These are phyloP conservation scores for Leccinum uliginosum DNA, from an alignment of 768 basidiomycete genomes.

Conservation along the genomic window DNA sequence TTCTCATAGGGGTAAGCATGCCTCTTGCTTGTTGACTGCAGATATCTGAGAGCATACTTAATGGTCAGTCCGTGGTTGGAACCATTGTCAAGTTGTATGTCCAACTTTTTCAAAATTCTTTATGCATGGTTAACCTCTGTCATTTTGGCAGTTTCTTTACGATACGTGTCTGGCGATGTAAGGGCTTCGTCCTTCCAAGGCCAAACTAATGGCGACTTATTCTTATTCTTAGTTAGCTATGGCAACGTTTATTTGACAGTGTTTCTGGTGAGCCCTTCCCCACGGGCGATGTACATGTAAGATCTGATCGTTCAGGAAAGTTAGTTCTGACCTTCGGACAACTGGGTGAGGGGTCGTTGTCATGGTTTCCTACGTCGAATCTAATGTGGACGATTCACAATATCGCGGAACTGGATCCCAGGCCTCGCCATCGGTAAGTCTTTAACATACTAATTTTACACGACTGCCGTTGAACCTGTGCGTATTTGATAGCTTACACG, in stretches of 20 bases:
- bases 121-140: background rate
- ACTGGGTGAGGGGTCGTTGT: conserved; percentile 36
- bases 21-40: background rate
- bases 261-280: conserved; percentile 37
- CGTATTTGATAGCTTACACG: conserved; percentile 37
- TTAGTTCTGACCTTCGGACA: conserved; percentile 45
- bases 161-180: conserved; percentile 63
- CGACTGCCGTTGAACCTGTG: background rate
- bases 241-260: conserved; percentile 44
- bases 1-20: conserved; percentile 33
- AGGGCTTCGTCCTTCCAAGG: conserved; percentile 13
- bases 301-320: conserved; percentile 27
- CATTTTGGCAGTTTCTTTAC: conserved; percentile 42
- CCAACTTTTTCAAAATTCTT: background rate
- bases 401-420: conserved; percentile 5
- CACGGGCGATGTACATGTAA: background rate
- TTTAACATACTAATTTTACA: background rate
- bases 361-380: background rate
- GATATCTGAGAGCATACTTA: conserved; percentile 2
- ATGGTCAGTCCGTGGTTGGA: conserved; percentile 46
- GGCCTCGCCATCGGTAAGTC: conserved; percentile 39
- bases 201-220: background rate
- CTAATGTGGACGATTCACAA: conserved; percentile 4
- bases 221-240: conserved; percentile 45
- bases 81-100: conserved; percentile 54